These are phyloP conservation scores for Excoecaria agallocha DNA, from an alignment of 345 rosid species.

Conservation along the genomic window DNA sequence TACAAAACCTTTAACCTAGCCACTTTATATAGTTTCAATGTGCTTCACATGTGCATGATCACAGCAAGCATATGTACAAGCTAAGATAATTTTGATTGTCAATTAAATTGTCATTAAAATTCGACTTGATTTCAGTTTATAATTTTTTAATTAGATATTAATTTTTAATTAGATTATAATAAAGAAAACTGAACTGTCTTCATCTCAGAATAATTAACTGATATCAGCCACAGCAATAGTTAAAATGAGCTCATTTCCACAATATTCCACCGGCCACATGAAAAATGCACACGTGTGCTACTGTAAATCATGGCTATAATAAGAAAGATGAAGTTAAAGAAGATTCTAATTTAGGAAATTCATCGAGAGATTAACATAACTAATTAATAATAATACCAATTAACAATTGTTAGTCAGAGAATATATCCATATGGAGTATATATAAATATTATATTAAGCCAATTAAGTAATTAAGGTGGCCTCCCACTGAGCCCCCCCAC, in stretches of 20 bases:
- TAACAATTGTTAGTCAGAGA: conserved; percentile 31
- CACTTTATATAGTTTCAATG: not conserved
- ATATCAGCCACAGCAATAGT: too few relatives aligned
- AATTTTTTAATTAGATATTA: too few relatives aligned
- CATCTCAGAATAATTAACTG: too few relatives aligned
- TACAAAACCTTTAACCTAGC: too few relatives aligned
- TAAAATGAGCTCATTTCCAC: too few relatives aligned
- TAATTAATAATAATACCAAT: conserved; percentile 18
- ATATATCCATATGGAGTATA: conserved; percentile 5
- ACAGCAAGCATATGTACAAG: not conserved
- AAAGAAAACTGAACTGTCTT: too few relatives aligned
- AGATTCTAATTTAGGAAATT: conserved; percentile 15
- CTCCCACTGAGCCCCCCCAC: conserved; percentile 25
- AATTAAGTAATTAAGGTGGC: conserved; percentile 37
- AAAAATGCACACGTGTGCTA: not conserved
- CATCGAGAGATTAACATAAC: conserved; percentile 18
- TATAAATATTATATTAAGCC: not conserved
- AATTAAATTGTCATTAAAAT: too few relatives aligned
- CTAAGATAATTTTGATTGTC: too few relatives aligned
- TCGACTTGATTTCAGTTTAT: too few relatives aligned
- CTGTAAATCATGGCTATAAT: conserved; percentile 1
- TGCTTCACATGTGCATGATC: conserved; percentile 1
- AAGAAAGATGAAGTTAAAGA: not conserved
- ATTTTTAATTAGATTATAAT: too few relatives aligned
- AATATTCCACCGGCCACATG: conserved; percentile 18